Conservation (phyloP, 2,329 filamentous ascomycete species). For the Neospermospora avenae region DNA sequence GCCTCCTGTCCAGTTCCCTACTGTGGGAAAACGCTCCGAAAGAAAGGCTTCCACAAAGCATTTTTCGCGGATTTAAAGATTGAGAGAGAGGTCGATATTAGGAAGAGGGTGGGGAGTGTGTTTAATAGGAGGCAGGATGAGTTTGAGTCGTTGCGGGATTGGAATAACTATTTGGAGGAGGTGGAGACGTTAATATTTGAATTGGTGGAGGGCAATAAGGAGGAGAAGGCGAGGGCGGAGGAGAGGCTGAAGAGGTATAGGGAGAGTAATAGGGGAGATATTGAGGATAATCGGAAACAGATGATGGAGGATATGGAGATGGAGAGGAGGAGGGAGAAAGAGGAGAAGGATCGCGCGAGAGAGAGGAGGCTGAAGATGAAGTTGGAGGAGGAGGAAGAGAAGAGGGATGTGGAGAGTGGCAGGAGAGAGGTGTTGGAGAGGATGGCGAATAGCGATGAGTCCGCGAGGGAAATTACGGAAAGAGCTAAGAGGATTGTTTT, state of each 20-base stretch:
- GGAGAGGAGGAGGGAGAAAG: constrained; percentile 52
- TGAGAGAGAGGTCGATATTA: constrained; percentile 91
- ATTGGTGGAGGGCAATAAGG: constrained; percentile 67
- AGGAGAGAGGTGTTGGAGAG: constrained; percentile 68
- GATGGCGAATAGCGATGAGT: constrained; percentile 58
- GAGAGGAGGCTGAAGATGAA: constrained; percentile 60
- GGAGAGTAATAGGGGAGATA: constrained; percentile 65
- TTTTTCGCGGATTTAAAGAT: constrained; percentile 87
- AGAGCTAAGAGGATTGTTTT: constrained; percentile 59
- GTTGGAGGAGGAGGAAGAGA: constrained; percentile 69
- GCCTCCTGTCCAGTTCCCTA: constrained; percentile 89
- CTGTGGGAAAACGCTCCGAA: constrained; percentile 82
- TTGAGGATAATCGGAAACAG: constrained; percentile 56
- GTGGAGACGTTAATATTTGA: constrained; percentile 91
- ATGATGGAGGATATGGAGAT: constrained; percentile 55
- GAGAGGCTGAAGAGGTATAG: constrained; percentile 64
- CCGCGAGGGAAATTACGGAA: constrained; percentile 56
- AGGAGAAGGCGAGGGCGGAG: constrained; percentile 48
- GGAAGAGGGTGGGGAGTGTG: constrained; percentile 71
- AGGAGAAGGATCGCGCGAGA: constrained; percentile 64
- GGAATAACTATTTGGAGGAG: constrained; percentile 92
- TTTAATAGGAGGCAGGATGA: constrained; percentile 91
- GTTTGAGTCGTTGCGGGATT: constrained; percentile 78
- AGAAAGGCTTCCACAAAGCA: constrained; percentile 78
- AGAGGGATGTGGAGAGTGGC: constrained; percentile 58